A percentile compares a stretch with the other conserved stretches of the same genome.
These are phyloP conservation scores for Setaria viridis DNA, from an alignment of 202 grass and related monocot genomes.

Conservation along the genomic window DNA sequence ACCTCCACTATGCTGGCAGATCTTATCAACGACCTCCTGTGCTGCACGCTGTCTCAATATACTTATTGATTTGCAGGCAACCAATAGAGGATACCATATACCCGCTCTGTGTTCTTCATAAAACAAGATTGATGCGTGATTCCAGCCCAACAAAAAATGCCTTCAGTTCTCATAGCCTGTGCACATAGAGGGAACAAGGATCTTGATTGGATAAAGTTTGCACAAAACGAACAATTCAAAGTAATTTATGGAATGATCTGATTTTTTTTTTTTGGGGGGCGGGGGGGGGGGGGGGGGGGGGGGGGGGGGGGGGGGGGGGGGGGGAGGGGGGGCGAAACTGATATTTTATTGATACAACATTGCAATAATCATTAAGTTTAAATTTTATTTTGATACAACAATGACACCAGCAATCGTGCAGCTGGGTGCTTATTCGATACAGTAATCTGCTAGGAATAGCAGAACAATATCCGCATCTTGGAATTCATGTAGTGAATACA, in stretches of 20 bases:
- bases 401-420: conserved; percentile 6
- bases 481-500: conserved; percentile 6
- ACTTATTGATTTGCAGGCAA: conserved; percentile 99
- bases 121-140: too few species aligned
- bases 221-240: not conserved
- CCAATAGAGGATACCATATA: conserved; percentile 78
- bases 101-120: too few species aligned
- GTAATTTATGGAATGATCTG: conserved; percentile 54
- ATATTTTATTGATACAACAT: not conserved
- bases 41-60: conserved; percentile 84
- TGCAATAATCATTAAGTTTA: not conserved
- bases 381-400: conserved; percentile 33
- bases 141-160: too few species aligned
- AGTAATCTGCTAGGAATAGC: not conserved
- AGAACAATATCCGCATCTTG: not conserved
- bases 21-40: conserved; percentile 95
- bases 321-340: too few species aligned
- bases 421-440: conserved; percentile 12
- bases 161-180: too few species aligned
- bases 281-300: too few species aligned
- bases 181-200: too few species aligned
- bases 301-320: too few species aligned
- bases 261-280: too few species aligned
- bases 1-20: conserved; percentile 88
- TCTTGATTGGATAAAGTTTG: too few species aligned